Evolutionary conservation across 2,329 filamentous ascomycete species (phyloP).

Genomic region (Hymenoscyphus fraxineus): DNA sequence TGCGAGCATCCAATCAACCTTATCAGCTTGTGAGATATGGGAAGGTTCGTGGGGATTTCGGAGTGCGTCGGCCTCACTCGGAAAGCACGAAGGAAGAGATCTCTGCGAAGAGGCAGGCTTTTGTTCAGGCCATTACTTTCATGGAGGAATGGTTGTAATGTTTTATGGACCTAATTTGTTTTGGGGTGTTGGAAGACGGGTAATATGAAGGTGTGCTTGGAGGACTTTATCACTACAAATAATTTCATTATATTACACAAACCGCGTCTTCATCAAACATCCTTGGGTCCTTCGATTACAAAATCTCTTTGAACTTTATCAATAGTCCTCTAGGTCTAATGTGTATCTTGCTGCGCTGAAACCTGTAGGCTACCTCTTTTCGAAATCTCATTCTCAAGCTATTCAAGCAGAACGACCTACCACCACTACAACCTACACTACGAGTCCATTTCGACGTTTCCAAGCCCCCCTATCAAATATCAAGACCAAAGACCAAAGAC

Average conservation of each 20-base stretch:
- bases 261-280: background rate
- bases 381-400: no score
- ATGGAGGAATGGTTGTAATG: conserved; percentile 56
- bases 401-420: no score
- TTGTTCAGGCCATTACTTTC: conserved; percentile 71
- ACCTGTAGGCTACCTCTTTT: no score
- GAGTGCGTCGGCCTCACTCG: conserved; percentile 47
- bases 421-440: no score
- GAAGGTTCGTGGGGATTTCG: conserved; percentile 67
- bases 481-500: no score
- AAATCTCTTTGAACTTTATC: no score
- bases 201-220: background rate
- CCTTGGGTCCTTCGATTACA: background rate
- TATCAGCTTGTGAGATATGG: conserved; percentile 69
- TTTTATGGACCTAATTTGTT: background rate
- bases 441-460: no score
- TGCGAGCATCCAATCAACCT: background rate
- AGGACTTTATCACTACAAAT: background rate
- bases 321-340: no score
- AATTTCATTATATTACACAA: background rate
- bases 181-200: background rate
- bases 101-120: conserved; percentile 76
- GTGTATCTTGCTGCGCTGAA: no score
- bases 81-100: conserved; percentile 53
- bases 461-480: no score